Base-by-base conservation (phyloP, 2,329 filamentous ascomycete species). In the Botrytis sinoallii region DNA sequence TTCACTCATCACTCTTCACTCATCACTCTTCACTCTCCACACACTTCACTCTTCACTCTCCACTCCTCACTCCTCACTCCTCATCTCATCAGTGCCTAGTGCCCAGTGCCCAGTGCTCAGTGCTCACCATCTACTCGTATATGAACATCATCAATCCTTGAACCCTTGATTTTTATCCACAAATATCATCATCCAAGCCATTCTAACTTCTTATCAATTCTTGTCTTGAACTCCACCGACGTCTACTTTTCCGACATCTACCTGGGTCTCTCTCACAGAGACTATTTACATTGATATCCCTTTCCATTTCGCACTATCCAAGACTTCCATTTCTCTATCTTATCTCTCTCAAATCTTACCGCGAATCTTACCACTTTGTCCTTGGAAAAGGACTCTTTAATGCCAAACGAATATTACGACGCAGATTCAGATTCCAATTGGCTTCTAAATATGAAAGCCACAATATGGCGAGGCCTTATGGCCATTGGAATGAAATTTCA, bases 401-500 rank as follows among this genome's bases (percentile, higher is more conserved):
- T 72, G 70, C 25, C n/a, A 59, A 35, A 35, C 42, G 35, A 64
- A 71, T 71, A 38, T 40, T 55, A 72, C 46, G 12, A 67, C 12
- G 22, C 44, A 35, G 25, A 25, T 14, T 18, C 8, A 32, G 63
- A 72, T 35, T 55, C 35, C 29, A 29, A 46, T 60, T 77, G 70
- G 68, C 70, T 75, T n/a, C 76, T 79, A 73, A 69, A 75, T 67
- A 80, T 81, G 76, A 81, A 81, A 73, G 80, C 80, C 8, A 70
- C 75, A 75, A 77, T 81, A 77, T 81, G 79, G 79, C 75, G 80
- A 68, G 78, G 73, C 76, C 75, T 81, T 14, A 81, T 81, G 80
- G 79, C 78, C 77, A 73, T 81, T 57, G 80, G 80, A 14, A 81
- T 81, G 80, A 79, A 79, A 72, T 75, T 81, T 73, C 80, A 81